phyloP scores from a whole-genome alignment of 73 alveolate species.

The Paramecium sexaurelia region DNA sequence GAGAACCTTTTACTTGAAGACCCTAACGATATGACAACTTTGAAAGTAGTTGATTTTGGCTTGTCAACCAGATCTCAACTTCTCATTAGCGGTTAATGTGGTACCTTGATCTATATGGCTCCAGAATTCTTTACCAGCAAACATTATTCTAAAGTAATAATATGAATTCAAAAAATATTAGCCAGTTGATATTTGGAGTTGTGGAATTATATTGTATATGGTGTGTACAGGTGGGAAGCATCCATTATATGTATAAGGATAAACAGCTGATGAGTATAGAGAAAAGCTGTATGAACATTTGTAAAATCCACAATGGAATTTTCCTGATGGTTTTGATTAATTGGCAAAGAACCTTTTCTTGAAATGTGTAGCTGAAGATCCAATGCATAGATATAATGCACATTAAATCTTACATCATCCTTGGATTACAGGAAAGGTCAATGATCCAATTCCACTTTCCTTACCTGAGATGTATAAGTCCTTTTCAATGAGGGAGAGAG shows the following conservation, averaged over 20 bases:
- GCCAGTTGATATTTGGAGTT: conserved; percentile 84
- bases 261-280: conserved; percentile 54
- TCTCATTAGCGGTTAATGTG: conserved; percentile 56
- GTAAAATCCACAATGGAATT: conserved; percentile 51
- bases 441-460: conserved; percentile 54
- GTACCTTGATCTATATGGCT: conserved; percentile 66
- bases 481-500: not conserved
- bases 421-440: conserved; percentile 38
- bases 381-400: conserved; percentile 91
- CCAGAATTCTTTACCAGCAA: conserved; percentile 62
- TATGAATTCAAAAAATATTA: not conserved
- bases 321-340: conserved; percentile 52
- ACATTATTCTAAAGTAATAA: conserved; percentile 51
- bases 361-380: conserved; percentile 84
- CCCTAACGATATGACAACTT: conserved; percentile 35
- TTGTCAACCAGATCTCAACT: conserved; percentile 15
- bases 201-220: conserved; percentile 92
- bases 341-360: conserved; percentile 84
- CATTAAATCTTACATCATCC: conserved; percentile 62
- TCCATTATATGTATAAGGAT: conserved; percentile 80
- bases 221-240: conserved; percentile 83
- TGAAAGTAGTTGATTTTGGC: conserved; percentile 64
- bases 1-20: conserved; percentile 61
- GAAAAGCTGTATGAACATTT: not conserved
- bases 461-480: conserved; percentile 29